Evolutionary conservation across 805 yeast species (phyloP), one percentile per base, ranked within the genome.

Genomic region (Wickerhamomyces silvicola): DNA sequence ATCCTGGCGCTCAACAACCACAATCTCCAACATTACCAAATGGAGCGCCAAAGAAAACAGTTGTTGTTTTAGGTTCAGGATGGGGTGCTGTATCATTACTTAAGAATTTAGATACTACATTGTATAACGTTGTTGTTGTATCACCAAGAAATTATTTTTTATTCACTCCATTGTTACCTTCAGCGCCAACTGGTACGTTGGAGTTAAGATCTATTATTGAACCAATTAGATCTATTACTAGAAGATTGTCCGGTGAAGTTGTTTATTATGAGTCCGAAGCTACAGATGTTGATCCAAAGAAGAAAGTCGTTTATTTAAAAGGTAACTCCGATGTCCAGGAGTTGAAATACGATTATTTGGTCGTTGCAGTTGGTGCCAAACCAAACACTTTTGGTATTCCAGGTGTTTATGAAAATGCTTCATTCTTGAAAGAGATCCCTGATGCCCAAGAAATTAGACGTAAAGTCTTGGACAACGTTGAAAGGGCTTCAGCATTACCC

Each of bases 71-170:
- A 54, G 94, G 94, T 40, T 78, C 95, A 15, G 97, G 97, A 33
- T 88, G 97, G 97, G 97, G 95, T 39, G 75, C 94, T 10, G 80
- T 88, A 33, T 78, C 95, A 6, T 64, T 87, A 39, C 70, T 88
- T 61, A 85, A 84, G 64, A 74, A 78, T 54, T 66, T 88, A 57
- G 96, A 88, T 57, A 81, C 96, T 25, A 67, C 88, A 29, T 68
- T 80, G 57, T 88, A 86, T 64, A 85, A 90, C 55, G 96, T 88
- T 31, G 77, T 86, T 30, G 78, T 88, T 35, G 82, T 88, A 28
- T 85, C 95, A 25, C 97, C 97, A 41, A 77, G 97, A 66, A 90
- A 88, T 69, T 90, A 85, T 68, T 87, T 88, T 64, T 68, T 88
- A 50, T 88, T 90, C 71, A 88, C 97, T 36, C 97, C 97, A n/a